A percentile compares a stretch with the other conserved stretches of the same genome.
phyloP scores from a whole-genome alignment of 169 alveolate species.

The Babesia bigemina region DNA sequence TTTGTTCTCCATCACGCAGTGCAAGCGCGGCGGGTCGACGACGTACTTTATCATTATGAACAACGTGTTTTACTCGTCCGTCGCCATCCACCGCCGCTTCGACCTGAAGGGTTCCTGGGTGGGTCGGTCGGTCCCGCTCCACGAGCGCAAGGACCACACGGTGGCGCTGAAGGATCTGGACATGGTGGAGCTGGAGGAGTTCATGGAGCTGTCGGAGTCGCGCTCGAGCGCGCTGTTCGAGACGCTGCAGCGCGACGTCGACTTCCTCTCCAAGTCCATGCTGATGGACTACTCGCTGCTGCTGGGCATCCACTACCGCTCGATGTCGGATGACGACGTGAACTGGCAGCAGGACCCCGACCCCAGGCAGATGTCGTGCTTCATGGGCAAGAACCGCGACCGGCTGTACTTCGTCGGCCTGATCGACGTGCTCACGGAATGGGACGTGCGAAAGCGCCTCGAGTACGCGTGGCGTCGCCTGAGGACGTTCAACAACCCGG shows the following conservation, averaged over 20 bases:
- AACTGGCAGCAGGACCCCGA: conserved; percentile 61
- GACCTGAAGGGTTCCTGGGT: conserved; percentile 91
- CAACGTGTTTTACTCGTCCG: conserved; percentile 93
- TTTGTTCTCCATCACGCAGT: conserved; percentile 49
- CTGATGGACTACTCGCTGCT: conserved; percentile 90
- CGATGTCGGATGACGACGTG: conserved; percentile 62
- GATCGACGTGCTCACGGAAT: conserved; percentile 74
- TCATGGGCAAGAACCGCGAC: conserved; percentile 54
- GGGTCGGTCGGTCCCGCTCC: conserved; percentile 85
- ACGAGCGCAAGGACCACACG: conserved; percentile 82
- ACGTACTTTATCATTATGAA: conserved; percentile 94
- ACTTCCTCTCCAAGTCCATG: conserved; percentile 79
- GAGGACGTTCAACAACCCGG: conserved; percentile 52
- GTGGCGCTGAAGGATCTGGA: conserved; percentile 90
- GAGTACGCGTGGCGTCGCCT: conserved; percentile 52
- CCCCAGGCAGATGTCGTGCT: conserved; percentile 29
- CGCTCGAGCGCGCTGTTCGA: conserved; percentile 70
- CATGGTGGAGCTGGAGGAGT: conserved; percentile 77
- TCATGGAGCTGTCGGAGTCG: conserved; percentile 74
- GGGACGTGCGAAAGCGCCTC: conserved; percentile 64
- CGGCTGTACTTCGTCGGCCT: conserved; percentile 72
- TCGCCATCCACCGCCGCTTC: conserved; percentile 87
- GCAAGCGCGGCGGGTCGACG: not conserved
- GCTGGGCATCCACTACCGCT: conserved; percentile 86
- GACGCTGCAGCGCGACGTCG: conserved; percentile 81